Conservation (phyloP, 2,329 filamentous ascomycete species). For the Chrysoporthe puriensis region DNA sequence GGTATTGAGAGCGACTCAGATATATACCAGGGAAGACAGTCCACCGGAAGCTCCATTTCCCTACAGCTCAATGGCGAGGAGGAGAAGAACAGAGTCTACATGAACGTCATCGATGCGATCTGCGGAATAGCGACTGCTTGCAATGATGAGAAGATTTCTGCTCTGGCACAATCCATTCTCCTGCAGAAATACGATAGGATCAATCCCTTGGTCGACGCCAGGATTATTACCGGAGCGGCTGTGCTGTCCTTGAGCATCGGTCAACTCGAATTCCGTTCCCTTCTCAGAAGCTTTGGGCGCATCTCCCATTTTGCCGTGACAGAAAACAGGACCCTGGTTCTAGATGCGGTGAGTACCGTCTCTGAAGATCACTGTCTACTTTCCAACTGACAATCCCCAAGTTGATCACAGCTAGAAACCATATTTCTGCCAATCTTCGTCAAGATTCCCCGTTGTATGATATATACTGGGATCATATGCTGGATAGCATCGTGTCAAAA, state of each 20-base stretch:
- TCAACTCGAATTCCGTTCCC: conserved; percentile 78
- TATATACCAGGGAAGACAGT: conserved; percentile 59
- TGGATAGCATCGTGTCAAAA: conserved; percentile 87
- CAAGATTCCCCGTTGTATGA: conserved; percentile 76
- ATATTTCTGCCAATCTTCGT: conserved; percentile 72
- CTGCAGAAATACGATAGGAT: conserved; percentile 94
- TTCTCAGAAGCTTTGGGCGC: conserved; percentile 82
- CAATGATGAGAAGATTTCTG: conserved; percentile 88
- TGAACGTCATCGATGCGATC: conserved; percentile 92
- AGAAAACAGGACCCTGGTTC: conserved; percentile 67
- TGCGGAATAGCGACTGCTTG: conserved; percentile 84
- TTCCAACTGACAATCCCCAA: conserved; percentile 26
- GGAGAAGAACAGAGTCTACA: conserved; percentile 76
- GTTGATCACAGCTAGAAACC: conserved; percentile 77
- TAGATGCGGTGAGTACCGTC: conserved; percentile 67
- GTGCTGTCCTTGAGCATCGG: conserved; percentile 77
- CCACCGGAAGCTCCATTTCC: conserved; percentile 78
- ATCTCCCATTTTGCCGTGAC: conserved; percentile 74
- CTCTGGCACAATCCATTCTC: conserved; percentile 91
- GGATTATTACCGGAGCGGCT: conserved; percentile 83
- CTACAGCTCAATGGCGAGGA: conserved; percentile 75
- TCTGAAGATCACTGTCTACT: not conserved
- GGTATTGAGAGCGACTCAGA: conserved; percentile 48
- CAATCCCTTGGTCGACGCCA: conserved; percentile 76
- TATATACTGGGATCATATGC: conserved; percentile 80